Evolutionary conservation across 164 flowering plant genomes (phyloP), one percentile per base, ranked within the genome.

Genomic region (Chimonanthus salicifolius): DNA sequence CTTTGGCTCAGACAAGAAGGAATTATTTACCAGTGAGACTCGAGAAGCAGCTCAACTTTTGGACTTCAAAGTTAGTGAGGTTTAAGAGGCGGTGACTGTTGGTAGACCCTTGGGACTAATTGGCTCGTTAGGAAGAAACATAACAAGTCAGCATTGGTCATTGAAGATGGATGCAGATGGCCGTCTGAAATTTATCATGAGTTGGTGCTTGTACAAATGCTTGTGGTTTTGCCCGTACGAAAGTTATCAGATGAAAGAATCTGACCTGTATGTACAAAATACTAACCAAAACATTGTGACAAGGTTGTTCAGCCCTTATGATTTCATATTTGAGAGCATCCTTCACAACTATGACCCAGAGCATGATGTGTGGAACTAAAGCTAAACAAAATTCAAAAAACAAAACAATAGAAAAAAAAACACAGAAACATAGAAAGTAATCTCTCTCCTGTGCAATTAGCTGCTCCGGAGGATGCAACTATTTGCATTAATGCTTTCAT

Each of bases 1-100:
- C 80, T 88, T 91, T 51, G 86, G 88, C 54, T 74, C 79, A 62
- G 93, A 92, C 80, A 91, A 91, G 83, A 94, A 87, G 79, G 89
- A 86, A 49, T 67, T 82, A 69, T 58, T 91, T 71, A 49, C 85
- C 43, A 79, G 76, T 50, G 91, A 86, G 80, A 74, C 74, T 75
- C 79, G 76, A 51, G 86, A 78, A 75, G 80, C 21, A 68, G 16
- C 33, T 5, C 21, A 54, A n/a, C 16, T 54, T 54, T 54, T n/a
- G 16, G 60, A 54, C 15, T 9, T 10, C 60, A 54, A 54, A 54
- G 16, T 54, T 11, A n/a, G 60, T 9, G 60, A 54, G 16, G 60
- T 54, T 54, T 54, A n/a, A 54, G 33, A 33, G 33, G 33, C 33
- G 60, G 60, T n/a, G 11, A n/a, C 60, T n/a, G 10, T 54, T 54